These are phyloP conservation scores for Asterionellopsis glacialis DNA, from an alignment of 108 stramenopile genomes.

Conservation along the genomic window DNA sequence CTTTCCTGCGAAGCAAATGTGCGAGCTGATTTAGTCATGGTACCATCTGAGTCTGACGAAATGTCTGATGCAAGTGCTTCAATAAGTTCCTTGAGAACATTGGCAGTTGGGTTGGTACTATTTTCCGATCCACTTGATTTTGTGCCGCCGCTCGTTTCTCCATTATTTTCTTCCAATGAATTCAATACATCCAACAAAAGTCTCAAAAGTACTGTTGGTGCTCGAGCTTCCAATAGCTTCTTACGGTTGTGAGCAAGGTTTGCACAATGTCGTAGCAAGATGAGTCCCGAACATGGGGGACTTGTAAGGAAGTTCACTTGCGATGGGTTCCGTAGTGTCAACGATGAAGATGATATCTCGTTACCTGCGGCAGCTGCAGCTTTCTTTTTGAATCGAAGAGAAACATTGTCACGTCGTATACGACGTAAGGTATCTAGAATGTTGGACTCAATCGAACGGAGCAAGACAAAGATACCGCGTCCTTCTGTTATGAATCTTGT, in stretches of 20 bases:
- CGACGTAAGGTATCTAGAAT: conserved; percentile 45
- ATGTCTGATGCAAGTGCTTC: conserved; percentile 78
- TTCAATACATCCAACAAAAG: conserved; percentile 75
- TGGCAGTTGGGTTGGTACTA: conserved; percentile 51
- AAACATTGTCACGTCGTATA: conserved; percentile 70
- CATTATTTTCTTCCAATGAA: conserved; percentile 51
- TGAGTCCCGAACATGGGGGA: conserved; percentile 55
- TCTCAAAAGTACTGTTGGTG: conserved; percentile 71
- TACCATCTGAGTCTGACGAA: conserved; percentile 8
- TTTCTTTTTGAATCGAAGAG: background rate
- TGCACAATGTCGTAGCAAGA: conserved; percentile 55
- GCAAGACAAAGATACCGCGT: conserved; percentile 49
- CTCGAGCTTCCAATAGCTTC: conserved; percentile 60
- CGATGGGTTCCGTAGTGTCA: conserved; percentile 33
- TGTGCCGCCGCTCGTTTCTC: background rate
- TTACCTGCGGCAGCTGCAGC: conserved; percentile 2
- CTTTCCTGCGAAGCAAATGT: conserved; percentile 12
- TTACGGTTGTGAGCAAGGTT: conserved; percentile 65
- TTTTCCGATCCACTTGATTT: background rate
- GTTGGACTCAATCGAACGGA: conserved; percentile 52
- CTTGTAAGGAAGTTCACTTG: conserved; percentile 43
- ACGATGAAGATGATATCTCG: conserved; percentile 1
- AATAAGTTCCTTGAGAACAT: conserved; percentile 70
- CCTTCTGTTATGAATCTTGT: conserved; percentile 49
- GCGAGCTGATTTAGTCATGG: background rate